phyloP scores from a whole-genome alignment of 352 stramenopile genomes.

The Globisporangium carolinianum region DNA sequence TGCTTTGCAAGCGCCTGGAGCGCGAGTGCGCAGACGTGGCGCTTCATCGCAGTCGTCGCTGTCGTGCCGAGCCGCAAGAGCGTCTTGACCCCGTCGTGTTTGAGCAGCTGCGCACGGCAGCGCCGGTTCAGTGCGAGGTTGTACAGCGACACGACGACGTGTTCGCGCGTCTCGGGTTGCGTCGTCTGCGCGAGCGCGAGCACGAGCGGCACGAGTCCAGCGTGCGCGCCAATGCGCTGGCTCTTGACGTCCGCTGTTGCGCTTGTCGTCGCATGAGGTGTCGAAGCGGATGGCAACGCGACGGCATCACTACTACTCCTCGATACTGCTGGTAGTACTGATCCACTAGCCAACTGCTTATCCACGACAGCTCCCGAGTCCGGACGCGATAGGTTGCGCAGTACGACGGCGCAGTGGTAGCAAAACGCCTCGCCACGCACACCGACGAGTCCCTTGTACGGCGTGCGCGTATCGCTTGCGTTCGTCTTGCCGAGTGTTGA shows the following conservation, averaged over 20 bases:
- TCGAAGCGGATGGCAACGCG: background rate
- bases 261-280: background rate
- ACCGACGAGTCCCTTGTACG: slow-evolving; percentile 50
- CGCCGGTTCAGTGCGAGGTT: slow-evolving; percentile 52
- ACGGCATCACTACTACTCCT: background rate
- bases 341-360: too few relatives aligned
- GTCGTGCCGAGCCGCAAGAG: slow-evolving; percentile 44
- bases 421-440: slow-evolving; percentile 65
- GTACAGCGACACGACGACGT: slow-evolving; percentile 60
- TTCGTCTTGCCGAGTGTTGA: slow-evolving; percentile 40
- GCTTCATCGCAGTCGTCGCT: slow-evolving; percentile 37
- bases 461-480: slow-evolving; percentile 26
- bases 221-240: slow-evolving; percentile 46
- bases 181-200: slow-evolving; percentile 48
- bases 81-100: slow-evolving; percentile 72
- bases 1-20: slow-evolving; percentile 53
- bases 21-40: slow-evolving; percentile 56
- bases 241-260: slow-evolving; percentile 36
- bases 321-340: too few relatives aligned
- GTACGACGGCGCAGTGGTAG: slow-evolving; percentile 50
- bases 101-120: slow-evolving; percentile 60
- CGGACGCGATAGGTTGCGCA: slow-evolving; percentile 61
- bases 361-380: slow-evolving; percentile 8
- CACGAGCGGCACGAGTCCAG: slow-evolving; percentile 43
- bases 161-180: slow-evolving; percentile 42